A percentile compares a stretch with the other conserved stretches of the same genome.
Conservation (phyloP, 2,329 filamentous ascomycete genomes). For the Nothophoma quercina region DNA sequence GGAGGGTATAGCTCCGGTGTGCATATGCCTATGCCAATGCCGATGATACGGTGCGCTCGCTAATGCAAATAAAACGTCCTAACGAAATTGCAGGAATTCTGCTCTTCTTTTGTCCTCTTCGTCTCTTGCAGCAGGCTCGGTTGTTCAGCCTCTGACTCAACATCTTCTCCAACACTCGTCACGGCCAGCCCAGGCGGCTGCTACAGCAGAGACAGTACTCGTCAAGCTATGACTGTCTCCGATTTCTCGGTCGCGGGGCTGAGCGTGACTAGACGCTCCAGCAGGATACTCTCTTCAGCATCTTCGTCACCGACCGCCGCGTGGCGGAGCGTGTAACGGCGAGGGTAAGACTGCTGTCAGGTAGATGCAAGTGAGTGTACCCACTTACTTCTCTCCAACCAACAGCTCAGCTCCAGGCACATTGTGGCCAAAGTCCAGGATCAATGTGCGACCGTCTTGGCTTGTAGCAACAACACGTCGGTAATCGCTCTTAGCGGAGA, state of each 20-base stretch:
- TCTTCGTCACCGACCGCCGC: not conserved
- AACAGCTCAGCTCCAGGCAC: slow-evolving; percentile 62
- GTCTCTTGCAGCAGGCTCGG: not conserved
- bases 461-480: slow-evolving; percentile 92
- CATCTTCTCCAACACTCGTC: not conserved
- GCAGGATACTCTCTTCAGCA: not conserved
- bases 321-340: not conserved
- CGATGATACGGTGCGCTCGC: slow-evolving; percentile 11
- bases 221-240: not conserved
- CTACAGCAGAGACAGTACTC: not conserved
- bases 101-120: not conserved
- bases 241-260: not conserved
- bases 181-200: not conserved
- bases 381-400: slow-evolving; percentile 21
- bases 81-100: not conserved
- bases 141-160: not conserved
- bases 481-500: slow-evolving; percentile 96
- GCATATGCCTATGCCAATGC: slow-evolving; percentile 13
- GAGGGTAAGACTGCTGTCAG: slow-evolving; percentile 2
- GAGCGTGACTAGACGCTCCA: not conserved
- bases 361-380: not conserved
- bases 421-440: slow-evolving; percentile 86
- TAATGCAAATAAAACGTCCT: slow-evolving; percentile 13
- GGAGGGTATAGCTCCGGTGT: not conserved
- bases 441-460: slow-evolving; percentile 88